Conservation (phyloP, 75 land plant species). For the Cupressus sempervirens region DNA sequence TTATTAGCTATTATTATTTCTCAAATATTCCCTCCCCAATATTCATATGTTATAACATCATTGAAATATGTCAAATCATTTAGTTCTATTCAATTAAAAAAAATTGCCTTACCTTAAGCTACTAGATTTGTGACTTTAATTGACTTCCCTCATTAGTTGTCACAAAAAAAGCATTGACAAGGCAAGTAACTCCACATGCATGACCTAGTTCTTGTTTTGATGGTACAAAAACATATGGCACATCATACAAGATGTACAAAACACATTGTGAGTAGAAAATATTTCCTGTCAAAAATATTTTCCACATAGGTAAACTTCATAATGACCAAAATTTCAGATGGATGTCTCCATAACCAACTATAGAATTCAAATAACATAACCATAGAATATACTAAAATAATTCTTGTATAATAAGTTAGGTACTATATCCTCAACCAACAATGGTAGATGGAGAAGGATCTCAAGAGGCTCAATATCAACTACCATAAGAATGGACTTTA, state of each 20-base stretch:
- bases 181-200: conserved; percentile 65
- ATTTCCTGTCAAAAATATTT: background rate
- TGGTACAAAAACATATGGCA: conserved; percentile 68
- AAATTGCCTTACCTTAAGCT: too few relatives aligned
- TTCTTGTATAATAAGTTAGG: too few relatives aligned
- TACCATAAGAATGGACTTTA: conserved; percentile 73
- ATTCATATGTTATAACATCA: too few relatives aligned
- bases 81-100: too few relatives aligned
- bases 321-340: background rate
- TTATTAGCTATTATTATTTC: background rate
- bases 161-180: conserved; percentile 64
- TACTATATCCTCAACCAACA: conserved; percentile 68
- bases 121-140: too few relatives aligned
- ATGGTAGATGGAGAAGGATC: conserved; percentile 60
- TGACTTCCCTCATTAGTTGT: conserved; percentile 70
- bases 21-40: too few relatives aligned
- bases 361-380: too few relatives aligned
- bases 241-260: conserved; percentile 29
- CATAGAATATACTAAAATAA: too few relatives aligned
- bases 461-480: conserved; percentile 69
- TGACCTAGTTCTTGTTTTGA: conserved; percentile 67
- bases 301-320: background rate
- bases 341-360: background rate
- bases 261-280: background rate
- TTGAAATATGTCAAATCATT: too few relatives aligned